Conservation (phyloP, 306 rosid species). For the Potentilla sterilis region DNA sequence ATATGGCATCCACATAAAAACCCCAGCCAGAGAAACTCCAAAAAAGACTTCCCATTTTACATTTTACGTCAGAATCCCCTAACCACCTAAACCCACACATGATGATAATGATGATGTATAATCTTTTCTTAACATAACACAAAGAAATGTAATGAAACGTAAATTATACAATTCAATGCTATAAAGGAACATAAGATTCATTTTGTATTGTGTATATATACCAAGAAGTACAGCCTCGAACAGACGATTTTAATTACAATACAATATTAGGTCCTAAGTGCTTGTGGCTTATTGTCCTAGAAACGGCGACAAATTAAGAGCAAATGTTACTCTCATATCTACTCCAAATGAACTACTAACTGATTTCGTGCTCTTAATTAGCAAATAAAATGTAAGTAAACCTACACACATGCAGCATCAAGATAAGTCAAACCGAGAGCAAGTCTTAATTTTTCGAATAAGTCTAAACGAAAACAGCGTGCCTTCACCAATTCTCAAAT, state of each 20-base stretch:
- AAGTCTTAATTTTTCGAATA: neutral
- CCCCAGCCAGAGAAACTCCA: neutral
- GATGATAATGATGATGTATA: neutral
- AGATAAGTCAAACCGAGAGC: neutral
- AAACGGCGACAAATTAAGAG: neutral
- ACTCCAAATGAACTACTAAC: neutral
- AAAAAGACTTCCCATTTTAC: neutral
- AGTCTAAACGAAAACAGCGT: neutral
- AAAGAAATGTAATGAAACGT: neutral
- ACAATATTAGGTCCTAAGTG: neutral
- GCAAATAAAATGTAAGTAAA: no score
- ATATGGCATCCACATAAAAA: neutral
- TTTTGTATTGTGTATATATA: neutral
- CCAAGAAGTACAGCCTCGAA: neutral
- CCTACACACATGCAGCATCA: neutral
- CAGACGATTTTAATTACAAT: neutral
- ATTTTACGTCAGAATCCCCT: neutral
- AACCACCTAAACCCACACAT: neutral
- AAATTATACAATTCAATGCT: neutral
- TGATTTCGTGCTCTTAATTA: neutral
- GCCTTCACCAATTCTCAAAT: neutral
- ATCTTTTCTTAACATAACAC: neutral
- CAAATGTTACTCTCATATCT: neutral
- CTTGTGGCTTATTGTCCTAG: neutral
- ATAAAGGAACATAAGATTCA: neutral